These are phyloP conservation scores for Cenchrus fungigraminus DNA, from an alignment of 176 grass and related monocot genomes.

Conservation along the genomic window DNA sequence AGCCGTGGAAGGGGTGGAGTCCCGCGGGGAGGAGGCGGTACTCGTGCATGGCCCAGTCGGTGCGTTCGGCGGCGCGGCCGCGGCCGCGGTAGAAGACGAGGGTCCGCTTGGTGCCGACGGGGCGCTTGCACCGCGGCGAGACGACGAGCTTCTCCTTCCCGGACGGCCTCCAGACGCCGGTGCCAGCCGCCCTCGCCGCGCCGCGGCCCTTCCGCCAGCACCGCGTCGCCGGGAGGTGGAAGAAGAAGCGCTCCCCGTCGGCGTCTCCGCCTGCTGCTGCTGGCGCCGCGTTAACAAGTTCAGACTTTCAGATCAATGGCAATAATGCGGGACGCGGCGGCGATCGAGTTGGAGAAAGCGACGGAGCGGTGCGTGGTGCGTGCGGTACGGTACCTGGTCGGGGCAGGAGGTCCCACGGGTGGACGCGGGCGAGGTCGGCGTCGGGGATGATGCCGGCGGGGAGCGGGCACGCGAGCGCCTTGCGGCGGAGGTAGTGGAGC, in stretches of 20 bases:
- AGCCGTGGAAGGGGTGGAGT: not conserved
- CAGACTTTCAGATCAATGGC: not conserved
- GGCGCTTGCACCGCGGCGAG: constrained; percentile 40
- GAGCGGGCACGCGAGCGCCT: constrained; percentile 67
- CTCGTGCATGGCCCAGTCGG: constrained; percentile 91
- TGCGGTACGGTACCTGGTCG: constrained; percentile 54
- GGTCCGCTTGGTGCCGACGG: constrained; percentile 70
- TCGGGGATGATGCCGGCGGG: constrained; percentile 90
- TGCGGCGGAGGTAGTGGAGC: constrained; percentile 87
- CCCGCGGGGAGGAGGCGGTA: constrained; percentile 65
- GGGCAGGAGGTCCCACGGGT: constrained; percentile 71
- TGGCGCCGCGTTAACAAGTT: not conserved
- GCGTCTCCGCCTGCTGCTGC: constrained; percentile 39
- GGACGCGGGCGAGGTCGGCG: constrained; percentile 62
- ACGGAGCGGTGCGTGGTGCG: not conserved
- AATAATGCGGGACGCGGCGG: not conserved
- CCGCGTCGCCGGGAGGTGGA: constrained; percentile 53
- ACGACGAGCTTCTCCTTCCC: constrained; percentile 70
- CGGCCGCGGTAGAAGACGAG: constrained; percentile 64
- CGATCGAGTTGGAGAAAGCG: too few species aligned
- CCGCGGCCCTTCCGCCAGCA: constrained; percentile 41
- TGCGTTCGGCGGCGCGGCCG: constrained; percentile 43
- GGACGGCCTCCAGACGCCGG: constrained; percentile 69
- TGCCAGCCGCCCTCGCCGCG: constrained; percentile 22
- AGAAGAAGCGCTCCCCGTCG: constrained; percentile 73